These are phyloP conservation scores for Dendrobium huoshanense DNA, from an alignment of 106 monocot species.

Conservation along the genomic window DNA sequence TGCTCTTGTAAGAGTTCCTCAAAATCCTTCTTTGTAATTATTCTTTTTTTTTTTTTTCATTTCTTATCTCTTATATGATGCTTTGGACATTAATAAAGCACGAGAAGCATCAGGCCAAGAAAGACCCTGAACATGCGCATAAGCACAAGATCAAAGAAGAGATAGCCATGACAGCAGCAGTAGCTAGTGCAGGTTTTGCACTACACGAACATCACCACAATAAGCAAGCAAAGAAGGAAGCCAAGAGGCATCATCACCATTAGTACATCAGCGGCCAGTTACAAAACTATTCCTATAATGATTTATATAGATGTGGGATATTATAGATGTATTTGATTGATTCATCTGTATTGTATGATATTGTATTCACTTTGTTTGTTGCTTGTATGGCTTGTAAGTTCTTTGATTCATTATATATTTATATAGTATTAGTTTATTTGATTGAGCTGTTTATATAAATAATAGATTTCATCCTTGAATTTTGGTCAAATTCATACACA, in stretches of 20 bases:
- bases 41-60: no score
- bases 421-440: no score
- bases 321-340: no score
- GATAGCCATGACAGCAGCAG: conserved; percentile 29
- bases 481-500: no score
- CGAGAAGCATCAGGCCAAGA: conserved; percentile 72
- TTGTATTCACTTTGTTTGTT: no score
- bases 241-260: conserved; percentile 18
- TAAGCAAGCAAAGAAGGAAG: conserved; percentile 37
- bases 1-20: conserved; percentile 31
- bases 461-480: no score
- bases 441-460: no score
- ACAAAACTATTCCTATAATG: no score
- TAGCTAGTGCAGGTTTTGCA: conserved; percentile 44
- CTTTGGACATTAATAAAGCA: conserved; percentile 14
- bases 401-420: no score
- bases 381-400: no score
- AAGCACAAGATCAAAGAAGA: conserved; percentile 71
- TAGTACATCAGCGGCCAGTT: not conserved
- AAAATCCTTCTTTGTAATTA: not conserved
- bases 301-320: no score
- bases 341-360: no score
- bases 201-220: conserved; percentile 60
- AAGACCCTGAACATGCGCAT: conserved; percentile 62
- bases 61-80: not conserved